These are phyloP conservation scores for Cladosporium phlei DNA, from an alignment of 2,329 filamentous ascomycete genomes.

Conservation along the genomic window DNA sequence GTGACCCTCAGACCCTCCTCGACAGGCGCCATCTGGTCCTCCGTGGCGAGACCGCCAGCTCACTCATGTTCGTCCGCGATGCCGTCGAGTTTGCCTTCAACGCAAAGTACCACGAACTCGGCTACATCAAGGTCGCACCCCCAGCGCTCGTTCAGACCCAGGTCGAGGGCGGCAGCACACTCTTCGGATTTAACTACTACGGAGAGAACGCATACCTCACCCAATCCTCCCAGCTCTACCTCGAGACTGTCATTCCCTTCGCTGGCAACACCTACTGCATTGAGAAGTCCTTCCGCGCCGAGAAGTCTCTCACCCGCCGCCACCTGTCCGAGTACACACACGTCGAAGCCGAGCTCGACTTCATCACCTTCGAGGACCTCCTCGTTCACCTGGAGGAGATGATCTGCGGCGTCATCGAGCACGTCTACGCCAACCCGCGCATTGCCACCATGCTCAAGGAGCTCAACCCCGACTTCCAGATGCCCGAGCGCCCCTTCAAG, in stretches of 20 bases:
- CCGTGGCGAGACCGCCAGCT: slow-evolving; percentile 76
- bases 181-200: slow-evolving; percentile 88
- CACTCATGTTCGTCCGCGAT: slow-evolving; percentile 81
- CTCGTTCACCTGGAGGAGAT: slow-evolving; percentile 81
- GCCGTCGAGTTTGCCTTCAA: slow-evolving; percentile 77
- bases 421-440: slow-evolving; percentile 66
- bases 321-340: slow-evolving; percentile 96
- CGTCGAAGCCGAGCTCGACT: slow-evolving; percentile 93
- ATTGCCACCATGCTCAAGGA: slow-evolving; percentile 70
- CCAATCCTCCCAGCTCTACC: slow-evolving; percentile 94
- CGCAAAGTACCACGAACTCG: slow-evolving; percentile 69
- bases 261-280: slow-evolving; percentile 97
- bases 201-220: slow-evolving; percentile 87
- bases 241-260: slow-evolving; percentile 87
- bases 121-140: slow-evolving; percentile 77
- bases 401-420: slow-evolving; percentile 79
- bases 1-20: slow-evolving; percentile 68
- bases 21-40: slow-evolving; percentile 81
- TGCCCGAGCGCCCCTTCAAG: slow-evolving; percentile 78
- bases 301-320: slow-evolving; percentile 90
- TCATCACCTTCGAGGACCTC: slow-evolving; percentile 86
- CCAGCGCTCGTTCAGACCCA: slow-evolving; percentile 92
- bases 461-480: slow-evolving; percentile 85
- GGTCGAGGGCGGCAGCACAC: slow-evolving; percentile 85
- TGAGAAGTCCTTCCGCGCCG: slow-evolving; percentile 96